Evolutionary conservation across 805 yeast genomes (phyloP).

Genomic region (Naumovozyma dairenensis): DNA sequence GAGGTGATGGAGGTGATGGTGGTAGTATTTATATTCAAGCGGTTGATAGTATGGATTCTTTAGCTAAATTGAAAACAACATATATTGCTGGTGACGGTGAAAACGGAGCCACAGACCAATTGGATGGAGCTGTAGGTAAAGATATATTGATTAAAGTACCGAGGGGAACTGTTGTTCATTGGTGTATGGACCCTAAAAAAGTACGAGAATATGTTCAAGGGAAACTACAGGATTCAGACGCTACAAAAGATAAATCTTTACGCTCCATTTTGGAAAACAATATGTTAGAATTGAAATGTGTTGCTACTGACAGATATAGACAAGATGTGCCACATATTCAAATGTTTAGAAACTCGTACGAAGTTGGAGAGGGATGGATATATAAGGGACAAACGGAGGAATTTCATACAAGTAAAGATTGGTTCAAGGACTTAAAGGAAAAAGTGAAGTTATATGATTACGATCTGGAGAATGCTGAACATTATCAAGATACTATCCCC

Average conservation of each 20-base stretch:
- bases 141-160: slow-evolving; percentile 81
- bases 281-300: slow-evolving; percentile 27
- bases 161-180: slow-evolving; percentile 75
- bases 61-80: slow-evolving; percentile 57
- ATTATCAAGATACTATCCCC: slow-evolving; percentile 61
- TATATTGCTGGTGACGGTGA: slow-evolving; percentile 68
- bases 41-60: slow-evolving; percentile 55
- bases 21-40: slow-evolving; percentile 83
- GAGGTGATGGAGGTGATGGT: slow-evolving; percentile 98
- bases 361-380: slow-evolving; percentile 79
- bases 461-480: slow-evolving; percentile 47
- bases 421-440: slow-evolving; percentile 53
- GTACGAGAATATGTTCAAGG: slow-evolving; percentile 28
- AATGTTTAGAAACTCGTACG: slow-evolving; percentile 50
- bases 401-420: slow-evolving; percentile 55
- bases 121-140: slow-evolving; percentile 79
- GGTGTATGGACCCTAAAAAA: slow-evolving; percentile 68
- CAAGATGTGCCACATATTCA: slow-evolving; percentile 41
- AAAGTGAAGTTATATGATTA: slow-evolving; percentile 59
- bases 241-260: slow-evolving; percentile 17
- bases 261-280: slow-evolving; percentile 17
- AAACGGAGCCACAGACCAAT: slow-evolving; percentile 62
- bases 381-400: slow-evolving; percentile 71
- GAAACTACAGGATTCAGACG: slow-evolving; percentile 9
- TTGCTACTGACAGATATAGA: slow-evolving; percentile 24